Evolutionary conservation across 1,284 basidiomycete species (phyloP), one percentile per base, ranked within the genome.

Genomic region (Laetiporus sulphureus): DNA sequence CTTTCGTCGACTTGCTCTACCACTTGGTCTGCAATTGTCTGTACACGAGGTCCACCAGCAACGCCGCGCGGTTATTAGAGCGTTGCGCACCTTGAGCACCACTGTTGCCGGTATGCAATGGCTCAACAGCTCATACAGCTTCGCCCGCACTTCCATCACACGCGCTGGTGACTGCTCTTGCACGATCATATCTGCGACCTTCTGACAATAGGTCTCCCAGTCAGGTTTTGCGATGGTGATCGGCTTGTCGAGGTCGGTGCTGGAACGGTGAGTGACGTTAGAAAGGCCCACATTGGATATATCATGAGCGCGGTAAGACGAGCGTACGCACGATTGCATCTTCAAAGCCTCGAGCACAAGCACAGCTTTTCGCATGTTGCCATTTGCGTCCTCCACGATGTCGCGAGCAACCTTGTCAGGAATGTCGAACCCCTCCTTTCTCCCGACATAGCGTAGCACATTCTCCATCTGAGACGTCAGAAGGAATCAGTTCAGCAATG

Each of bases 71-170:
- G n/a, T n/a, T 39, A 25, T 18, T 32, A 31, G n/a, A 18, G 30
- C 29, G 2, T n/a, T n/a, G 13, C 68, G 42, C 41, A 92, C 92
- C 75, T 95, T 92, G 35, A 97, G 63, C 35, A 97, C 81, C 32
- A 94, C 68, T 0, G 88, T 87, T 2, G 96, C 87, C n/a, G 96
- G 96, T 61, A 99, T 97, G 61, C 95, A 98, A 60, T 99, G 96
- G 46, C 89, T 91, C 45, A 99, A 71, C 36, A 99, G 72, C 65
- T 99, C 96, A 62, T 99, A 99, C 39, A 98, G 75, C 66, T 95
- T 97, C 27, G 78, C 77, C 41, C 96, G 77, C 8, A 98, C 88
- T 57, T 92, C 90, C 72, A 98, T 87, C 38, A 99, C 79, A 42
- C 83, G 79, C 45, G 85, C 79, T 11, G 96, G 92, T n/a, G 83